phyloP scores from a whole-genome alignment of 768 basidiomycete species.

The Coprinopsis strossmayeri region DNA sequence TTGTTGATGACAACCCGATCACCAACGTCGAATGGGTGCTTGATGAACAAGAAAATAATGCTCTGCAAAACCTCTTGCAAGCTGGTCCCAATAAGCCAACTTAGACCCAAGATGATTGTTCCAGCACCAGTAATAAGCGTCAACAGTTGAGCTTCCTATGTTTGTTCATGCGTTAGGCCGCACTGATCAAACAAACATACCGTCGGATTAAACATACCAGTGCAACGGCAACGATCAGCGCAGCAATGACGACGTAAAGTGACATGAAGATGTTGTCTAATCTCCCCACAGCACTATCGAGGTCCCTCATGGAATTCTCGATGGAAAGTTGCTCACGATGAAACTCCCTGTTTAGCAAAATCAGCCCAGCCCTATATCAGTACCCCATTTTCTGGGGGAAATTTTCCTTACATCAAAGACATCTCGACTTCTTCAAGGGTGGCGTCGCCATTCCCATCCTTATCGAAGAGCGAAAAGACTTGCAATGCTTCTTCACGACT shows the following conservation, averaged over 20 bases:
- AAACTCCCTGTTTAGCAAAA: constrained; percentile 46
- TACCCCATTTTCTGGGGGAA: background rate
- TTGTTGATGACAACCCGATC: constrained; percentile 56
- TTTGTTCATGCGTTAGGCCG: background rate
- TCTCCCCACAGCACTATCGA: constrained; percentile 84
- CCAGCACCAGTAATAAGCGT: constrained; percentile 76
- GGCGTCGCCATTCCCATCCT: constrained; percentile 66
- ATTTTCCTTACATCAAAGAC: constrained; percentile 51
- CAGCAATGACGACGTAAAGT: constrained; percentile 62
- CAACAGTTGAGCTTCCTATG: constrained; percentile 64
- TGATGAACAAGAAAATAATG: constrained; percentile 89
- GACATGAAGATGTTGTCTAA: constrained; percentile 85
- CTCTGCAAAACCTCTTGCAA: constrained; percentile 76
- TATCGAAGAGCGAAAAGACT: constrained; percentile 65
- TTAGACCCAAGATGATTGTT: constrained; percentile 54
- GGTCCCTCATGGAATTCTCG: constrained; percentile 80
- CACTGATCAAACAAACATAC: background rate
- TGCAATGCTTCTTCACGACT: constrained; percentile 58
- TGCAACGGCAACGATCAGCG: constrained; percentile 79
- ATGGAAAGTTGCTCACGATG: constrained; percentile 84
- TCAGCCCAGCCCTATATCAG: background rate
- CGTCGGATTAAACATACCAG: constrained; percentile 36
- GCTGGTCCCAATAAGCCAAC: constrained; percentile 82
- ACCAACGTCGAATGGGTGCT: constrained; percentile 79
- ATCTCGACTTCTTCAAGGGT: constrained; percentile 71